Evolutionary conservation across 2,329 filamentous ascomycete genomes (phyloP).

Genomic region (Aureobasidium sp.): DNA sequence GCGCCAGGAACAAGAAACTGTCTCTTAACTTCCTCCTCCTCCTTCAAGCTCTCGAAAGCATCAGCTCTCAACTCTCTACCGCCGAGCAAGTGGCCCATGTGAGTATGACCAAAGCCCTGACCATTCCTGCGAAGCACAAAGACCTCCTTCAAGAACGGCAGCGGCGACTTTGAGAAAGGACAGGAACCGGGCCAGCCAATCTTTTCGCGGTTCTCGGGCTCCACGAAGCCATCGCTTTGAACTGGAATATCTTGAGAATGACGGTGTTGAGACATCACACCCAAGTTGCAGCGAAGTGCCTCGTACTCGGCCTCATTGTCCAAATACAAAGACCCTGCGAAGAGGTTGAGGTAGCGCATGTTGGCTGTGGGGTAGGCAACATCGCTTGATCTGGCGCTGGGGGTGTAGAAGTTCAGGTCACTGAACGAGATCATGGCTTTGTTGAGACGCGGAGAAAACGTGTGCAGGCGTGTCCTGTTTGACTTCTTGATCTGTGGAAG

Average conservation of each 20-base stretch:
- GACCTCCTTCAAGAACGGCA: constrained; percentile 2
- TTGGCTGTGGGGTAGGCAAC: background rate
- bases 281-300: background rate
- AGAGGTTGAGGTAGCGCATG: background rate
- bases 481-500: constrained; percentile 32
- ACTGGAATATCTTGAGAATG: background rate
- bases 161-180: background rate
- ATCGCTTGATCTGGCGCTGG: background rate
- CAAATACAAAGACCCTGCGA: background rate
- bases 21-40: background rate
- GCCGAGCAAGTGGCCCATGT: background rate
- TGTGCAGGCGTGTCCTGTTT: constrained; percentile 20
- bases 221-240: background rate
- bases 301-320: background rate
- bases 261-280: background rate
- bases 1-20: too few relatives aligned
- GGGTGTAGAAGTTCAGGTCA: background rate
- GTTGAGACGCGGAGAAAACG: background rate
- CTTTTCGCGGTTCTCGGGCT: background rate
- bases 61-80: background rate
- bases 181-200: background rate
- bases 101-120: background rate
- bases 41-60: background rate
- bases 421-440: background rate
- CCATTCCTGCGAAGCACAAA: background rate